These are phyloP conservation scores for Diospyros kaki DNA, from an alignment of 148 eudicot genomes.

Conservation along the genomic window DNA sequence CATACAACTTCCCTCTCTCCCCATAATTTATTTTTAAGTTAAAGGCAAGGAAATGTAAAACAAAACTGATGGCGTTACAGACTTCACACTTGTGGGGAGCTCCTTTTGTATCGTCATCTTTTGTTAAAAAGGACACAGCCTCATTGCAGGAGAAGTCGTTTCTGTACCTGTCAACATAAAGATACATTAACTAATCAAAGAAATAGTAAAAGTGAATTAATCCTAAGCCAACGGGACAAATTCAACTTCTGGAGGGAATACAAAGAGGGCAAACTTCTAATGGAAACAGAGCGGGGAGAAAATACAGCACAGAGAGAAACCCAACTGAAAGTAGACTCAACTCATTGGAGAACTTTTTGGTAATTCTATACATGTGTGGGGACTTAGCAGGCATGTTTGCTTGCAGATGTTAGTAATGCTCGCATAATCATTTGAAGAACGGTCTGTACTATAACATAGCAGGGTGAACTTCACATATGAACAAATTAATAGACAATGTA, in stretches of 20 bases:
- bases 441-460: too few species aligned
- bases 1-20: too few species aligned
- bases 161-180: conserved; percentile 12
- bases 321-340: not conserved
- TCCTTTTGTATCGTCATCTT: not conserved
- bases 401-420: too few species aligned
- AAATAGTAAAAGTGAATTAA: too few species aligned
- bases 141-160: not conserved
- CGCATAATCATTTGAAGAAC: too few species aligned
- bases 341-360: not conserved
- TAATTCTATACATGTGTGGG: not conserved
- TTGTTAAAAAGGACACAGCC: conserved; percentile 5
- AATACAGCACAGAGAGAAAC: not conserved
- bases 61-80: not conserved
- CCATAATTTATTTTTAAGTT: not conserved
- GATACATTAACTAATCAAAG: too few species aligned
- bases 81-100: not conserved
- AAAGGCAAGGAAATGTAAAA: not conserved
- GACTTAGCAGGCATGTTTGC: not conserved
- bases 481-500: too few species aligned
- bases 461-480: too few species aligned
- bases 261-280: too few species aligned
- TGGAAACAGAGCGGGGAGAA: not conserved
- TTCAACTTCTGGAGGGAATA: too few species aligned
- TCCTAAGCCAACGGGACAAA: too few species aligned